phyloP scores from a whole-genome alignment of 257 asterid species.

The Nicotiana undulata region DNA sequence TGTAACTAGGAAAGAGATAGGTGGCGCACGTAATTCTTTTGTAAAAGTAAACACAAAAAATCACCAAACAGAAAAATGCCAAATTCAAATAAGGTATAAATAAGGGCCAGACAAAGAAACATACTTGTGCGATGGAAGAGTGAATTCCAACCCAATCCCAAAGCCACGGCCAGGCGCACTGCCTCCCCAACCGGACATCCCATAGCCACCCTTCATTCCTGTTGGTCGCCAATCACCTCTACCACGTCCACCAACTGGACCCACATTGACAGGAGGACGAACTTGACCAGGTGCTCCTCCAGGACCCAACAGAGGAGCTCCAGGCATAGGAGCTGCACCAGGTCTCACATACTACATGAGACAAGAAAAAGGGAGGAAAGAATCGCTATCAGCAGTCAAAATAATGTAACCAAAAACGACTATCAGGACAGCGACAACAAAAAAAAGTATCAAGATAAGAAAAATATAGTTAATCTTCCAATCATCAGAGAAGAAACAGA shows the following conservation, averaged over 20 bases:
- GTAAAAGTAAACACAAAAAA: background rate
- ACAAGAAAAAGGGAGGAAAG: background rate
- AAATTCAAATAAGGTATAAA: background rate
- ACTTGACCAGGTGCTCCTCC: slow-evolving; percentile 69
- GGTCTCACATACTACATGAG: slow-evolving; percentile 85
- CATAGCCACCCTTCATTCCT: slow-evolving; percentile 65
- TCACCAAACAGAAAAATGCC: background rate
- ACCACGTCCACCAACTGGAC: slow-evolving; percentile 77
- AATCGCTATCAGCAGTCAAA: background rate
- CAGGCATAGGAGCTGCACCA: slow-evolving; percentile 79
- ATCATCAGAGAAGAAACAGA: background rate
- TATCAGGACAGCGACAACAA: background rate
- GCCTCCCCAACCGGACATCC: slow-evolving; percentile 59
- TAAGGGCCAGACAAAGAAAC: slow-evolving; percentile 14
- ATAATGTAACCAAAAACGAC: background rate
- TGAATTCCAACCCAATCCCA: slow-evolving; percentile 96
- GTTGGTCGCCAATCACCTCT: slow-evolving; percentile 98
- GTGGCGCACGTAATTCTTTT: background rate
- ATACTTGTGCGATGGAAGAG: slow-evolving; percentile 98
- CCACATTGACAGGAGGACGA: slow-evolving; percentile 60
- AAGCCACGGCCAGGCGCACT: slow-evolving; percentile 72
- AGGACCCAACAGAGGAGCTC: slow-evolving; percentile 42
- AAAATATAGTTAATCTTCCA: background rate
- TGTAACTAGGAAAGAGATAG: background rate
- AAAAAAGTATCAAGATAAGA: background rate